Evolutionary conservation across 352 stramenopile genomes (phyloP).

Genomic region (Lagenidium giganteum): DNA sequence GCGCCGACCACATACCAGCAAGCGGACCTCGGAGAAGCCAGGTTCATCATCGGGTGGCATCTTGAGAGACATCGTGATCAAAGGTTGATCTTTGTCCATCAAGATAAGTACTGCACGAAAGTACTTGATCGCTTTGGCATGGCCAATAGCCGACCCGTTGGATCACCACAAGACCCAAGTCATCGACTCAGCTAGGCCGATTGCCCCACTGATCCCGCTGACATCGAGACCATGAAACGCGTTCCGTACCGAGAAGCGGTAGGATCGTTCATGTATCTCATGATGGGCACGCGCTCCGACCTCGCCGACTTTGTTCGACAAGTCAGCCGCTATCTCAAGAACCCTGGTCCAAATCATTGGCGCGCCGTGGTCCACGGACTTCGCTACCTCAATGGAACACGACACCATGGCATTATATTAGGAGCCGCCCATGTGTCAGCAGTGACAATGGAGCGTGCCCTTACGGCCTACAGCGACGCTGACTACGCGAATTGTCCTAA

Average conservation of each 20-base stretch:
- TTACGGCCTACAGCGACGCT: background rate
- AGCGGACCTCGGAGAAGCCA: conserved; percentile 1
- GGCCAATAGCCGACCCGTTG: background rate
- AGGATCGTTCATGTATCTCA: conserved; percentile 16
- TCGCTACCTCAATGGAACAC: conserved; percentile 7
- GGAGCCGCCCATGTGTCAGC: background rate
- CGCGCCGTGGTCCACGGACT: background rate
- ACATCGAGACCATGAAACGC: conserved; percentile 1
- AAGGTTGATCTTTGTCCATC: conserved; percentile 7
- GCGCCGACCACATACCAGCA: conserved; percentile 7
- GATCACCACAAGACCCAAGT: background rate
- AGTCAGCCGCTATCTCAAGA: conserved; percentile 6
- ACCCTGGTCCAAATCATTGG: conserved; percentile 7
- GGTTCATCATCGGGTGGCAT: conserved; percentile 8
- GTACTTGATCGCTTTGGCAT: conserved; percentile 6
- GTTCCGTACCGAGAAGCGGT: conserved; percentile 12
- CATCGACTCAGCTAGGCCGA: background rate
- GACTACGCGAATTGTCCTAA: background rate
- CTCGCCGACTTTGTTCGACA: conserved; percentile 3
- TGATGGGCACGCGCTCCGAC: conserved; percentile 14
- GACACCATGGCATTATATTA: conserved; percentile 2
- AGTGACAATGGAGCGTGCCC: background rate
- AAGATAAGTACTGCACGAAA: conserved; percentile 12
- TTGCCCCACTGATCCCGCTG: background rate
- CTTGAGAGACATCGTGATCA: conserved; percentile 2